phyloP scores from a whole-genome alignment of 805 yeast species.

The Yarrowia osloensis region DNA sequence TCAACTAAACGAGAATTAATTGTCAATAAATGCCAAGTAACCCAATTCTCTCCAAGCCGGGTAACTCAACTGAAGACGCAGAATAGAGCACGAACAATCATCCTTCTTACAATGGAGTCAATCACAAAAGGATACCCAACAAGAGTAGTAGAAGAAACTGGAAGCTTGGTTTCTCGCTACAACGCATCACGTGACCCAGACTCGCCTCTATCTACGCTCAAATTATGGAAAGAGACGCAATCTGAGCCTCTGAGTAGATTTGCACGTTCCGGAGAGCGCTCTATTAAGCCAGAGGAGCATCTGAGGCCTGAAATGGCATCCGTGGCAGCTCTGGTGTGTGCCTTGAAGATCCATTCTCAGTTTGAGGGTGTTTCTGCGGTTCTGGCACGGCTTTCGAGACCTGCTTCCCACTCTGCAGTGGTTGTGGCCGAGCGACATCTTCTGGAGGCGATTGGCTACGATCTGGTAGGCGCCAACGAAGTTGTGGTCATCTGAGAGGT shows the following conservation, averaged over 20 bases:
- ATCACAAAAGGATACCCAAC: neutral
- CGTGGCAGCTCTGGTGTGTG: neutral
- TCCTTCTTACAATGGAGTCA: neutral
- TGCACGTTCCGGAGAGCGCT: neutral
- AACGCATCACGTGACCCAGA: neutral
- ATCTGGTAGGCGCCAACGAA: neutral
- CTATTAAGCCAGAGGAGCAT: neutral
- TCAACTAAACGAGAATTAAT: no score
- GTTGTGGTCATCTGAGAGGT: neutral
- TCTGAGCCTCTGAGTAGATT: neutral
- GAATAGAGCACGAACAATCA: no score
- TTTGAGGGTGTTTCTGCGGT: neutral
- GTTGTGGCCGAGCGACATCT: neutral
- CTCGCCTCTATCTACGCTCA: neutral
- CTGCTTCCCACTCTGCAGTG: conserved; percentile 1
- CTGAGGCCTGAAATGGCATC: neutral
- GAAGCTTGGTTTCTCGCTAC: neutral
- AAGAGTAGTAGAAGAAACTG: neutral
- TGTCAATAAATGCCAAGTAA: no score
- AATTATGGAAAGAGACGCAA: neutral
- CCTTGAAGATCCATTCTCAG: neutral
- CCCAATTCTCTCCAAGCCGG: neutral
- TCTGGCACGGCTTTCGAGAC: neutral
- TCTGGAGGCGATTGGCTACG: neutral
- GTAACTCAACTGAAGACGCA: neutral